A percentile compares a stretch with the other conserved stretches of the same genome.
phyloP scores from a whole-genome alignment of 2,329 filamentous ascomycete species.

The Metarhizium brunneum region DNA sequence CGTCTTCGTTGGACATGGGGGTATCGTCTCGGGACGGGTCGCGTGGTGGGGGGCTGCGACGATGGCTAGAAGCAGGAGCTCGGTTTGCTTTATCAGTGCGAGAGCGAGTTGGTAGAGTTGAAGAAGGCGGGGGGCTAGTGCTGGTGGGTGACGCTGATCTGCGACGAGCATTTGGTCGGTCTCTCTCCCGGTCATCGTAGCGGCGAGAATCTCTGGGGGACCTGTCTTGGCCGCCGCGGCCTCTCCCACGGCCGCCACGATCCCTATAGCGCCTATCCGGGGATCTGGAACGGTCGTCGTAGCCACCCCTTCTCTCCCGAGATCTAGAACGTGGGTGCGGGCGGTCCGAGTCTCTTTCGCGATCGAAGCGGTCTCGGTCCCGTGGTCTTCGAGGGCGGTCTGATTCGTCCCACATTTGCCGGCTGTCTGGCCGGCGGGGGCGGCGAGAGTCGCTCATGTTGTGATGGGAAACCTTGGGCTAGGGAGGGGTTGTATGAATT shows the following conservation, averaged over 20 bases:
- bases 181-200: constrained; percentile 15
- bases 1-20: constrained; percentile 17
- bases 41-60: constrained; percentile 10
- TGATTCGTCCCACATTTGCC: constrained; percentile 52
- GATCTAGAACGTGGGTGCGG: constrained; percentile 17
- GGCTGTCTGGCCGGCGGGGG: constrained; percentile 37
- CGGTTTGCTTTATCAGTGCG: constrained; percentile 13
- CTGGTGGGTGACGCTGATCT: constrained; percentile 28
- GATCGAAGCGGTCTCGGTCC: constrained; percentile 21
- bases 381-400: constrained; percentile 26
- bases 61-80: constrained; percentile 11
- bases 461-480: not conserved
- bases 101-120: constrained; percentile 24
- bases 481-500: not conserved
- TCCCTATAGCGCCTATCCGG: constrained; percentile 6
- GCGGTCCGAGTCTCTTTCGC: constrained; percentile 23
- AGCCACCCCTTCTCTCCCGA: constrained; percentile 24
- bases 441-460: constrained; percentile 23
- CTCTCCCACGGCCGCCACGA: constrained; percentile 8
- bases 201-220: constrained; percentile 19
- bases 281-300: constrained; percentile 19
- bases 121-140: constrained; percentile 13
- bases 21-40: constrained; percentile 4
- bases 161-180: constrained; percentile 19
- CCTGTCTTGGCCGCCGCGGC: constrained; percentile 15